phyloP scores from a whole-genome alignment of 2,329 filamentous ascomycete genomes.

The Fusarium anthophilum region DNA sequence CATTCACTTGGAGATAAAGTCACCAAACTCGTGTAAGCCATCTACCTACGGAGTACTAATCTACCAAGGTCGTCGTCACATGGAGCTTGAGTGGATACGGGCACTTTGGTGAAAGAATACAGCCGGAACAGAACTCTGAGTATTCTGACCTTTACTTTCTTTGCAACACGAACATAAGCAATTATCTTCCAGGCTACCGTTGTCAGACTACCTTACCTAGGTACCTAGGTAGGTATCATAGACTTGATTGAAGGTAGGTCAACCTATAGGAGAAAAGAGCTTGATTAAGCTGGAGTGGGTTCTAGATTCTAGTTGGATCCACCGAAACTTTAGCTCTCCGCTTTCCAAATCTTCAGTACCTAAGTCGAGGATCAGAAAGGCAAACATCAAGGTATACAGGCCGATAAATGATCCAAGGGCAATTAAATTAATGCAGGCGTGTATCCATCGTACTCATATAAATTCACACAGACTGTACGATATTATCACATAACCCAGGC shows the following conservation, averaged over 20 bases:
- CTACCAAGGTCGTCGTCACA: neutral
- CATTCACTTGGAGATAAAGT: neutral
- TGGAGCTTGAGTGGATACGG: neutral
- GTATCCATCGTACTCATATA: neutral
- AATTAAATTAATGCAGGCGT: neutral
- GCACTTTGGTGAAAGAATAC: neutral
- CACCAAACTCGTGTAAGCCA: neutral
- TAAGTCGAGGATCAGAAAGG: neutral
- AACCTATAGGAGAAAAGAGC: neutral
- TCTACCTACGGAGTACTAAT: neutral
- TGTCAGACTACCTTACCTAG: neutral
- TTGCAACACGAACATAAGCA: neutral
- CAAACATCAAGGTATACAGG: neutral
- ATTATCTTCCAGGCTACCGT: neutral
- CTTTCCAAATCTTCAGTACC: neutral
- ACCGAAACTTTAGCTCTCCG: neutral
- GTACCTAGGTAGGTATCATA: too few relatives aligned
- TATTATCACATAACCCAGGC: neutral
- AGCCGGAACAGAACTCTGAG: neutral
- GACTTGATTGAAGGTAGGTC: neutral
- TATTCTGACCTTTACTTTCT: neutral
- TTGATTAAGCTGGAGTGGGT: neutral
- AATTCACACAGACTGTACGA: neutral
- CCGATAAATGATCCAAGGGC: neutral
- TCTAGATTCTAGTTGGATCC: neutral